Conservation (phyloP, 352 stramenopile species). For the Phytophthora multivora region DNA sequence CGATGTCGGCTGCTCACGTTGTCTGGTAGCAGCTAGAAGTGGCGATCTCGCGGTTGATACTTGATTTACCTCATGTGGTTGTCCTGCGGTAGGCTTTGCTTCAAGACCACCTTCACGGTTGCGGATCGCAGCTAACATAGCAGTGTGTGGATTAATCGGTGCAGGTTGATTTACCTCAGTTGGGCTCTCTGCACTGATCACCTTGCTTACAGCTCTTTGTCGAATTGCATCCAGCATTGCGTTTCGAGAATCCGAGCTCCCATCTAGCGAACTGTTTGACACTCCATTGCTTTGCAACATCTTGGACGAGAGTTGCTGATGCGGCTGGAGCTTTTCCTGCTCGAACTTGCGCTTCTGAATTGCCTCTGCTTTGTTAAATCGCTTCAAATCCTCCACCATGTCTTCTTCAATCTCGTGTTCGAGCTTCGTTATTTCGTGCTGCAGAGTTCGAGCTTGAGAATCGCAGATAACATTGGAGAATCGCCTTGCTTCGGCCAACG, state of each 20-base stretch:
- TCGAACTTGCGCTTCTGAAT: constrained; percentile 41
- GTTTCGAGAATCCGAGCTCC: constrained; percentile 13
- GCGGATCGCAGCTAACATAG: constrained; percentile 26
- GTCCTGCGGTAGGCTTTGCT: too few relatives aligned
- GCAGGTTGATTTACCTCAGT: not conserved
- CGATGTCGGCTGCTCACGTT: constrained; percentile 7
- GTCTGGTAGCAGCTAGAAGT: constrained; percentile 20
- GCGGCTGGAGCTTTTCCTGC: constrained; percentile 14
- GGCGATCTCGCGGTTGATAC: constrained; percentile 7
- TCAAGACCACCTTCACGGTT: not conserved
- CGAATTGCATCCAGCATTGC: constrained; percentile 39
- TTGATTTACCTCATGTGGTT: constrained; percentile 1
- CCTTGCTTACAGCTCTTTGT: constrained; percentile 10
- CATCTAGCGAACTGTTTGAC: constrained; percentile 1
- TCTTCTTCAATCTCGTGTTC: constrained; percentile 79
- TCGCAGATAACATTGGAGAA: constrained; percentile 75
- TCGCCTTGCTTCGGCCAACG: constrained; percentile 58
- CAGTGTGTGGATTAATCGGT: constrained; percentile 5
- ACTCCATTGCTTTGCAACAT: not conserved
- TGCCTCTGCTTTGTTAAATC: constrained; percentile 55
- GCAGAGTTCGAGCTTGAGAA: constrained; percentile 54
- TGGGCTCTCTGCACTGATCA: not conserved
- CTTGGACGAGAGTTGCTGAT: not conserved
- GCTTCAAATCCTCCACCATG: constrained; percentile 57
- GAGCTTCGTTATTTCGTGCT: constrained; percentile 56